Evolutionary conservation across 768 basidiomycete genomes (phyloP), one percentile per base, ranked within the genome.

Genomic region (Tricholoma matsutake): DNA sequence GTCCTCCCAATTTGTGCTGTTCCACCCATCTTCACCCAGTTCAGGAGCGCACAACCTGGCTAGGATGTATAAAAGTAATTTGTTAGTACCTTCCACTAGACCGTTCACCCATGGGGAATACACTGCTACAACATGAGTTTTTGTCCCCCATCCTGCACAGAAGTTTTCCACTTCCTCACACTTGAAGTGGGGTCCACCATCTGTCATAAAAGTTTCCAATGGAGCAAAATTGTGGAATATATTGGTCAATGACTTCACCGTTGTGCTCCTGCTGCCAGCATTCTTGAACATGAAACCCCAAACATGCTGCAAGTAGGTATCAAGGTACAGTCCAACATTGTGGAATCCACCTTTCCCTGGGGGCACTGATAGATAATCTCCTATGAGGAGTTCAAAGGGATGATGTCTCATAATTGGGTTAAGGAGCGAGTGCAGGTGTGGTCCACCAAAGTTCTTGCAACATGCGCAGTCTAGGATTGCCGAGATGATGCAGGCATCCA

Each of bases 21-120:
- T 43, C 31, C 60, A 39, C 29, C 64, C 73, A 72, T 52, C 59
- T 43, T 60, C 53, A 16, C 54, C 54, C 8, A 61, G 45, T 16
- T 61, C 41, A 2, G 78, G 77, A 3, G 69, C 68, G 41, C 77
- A 78, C 1, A 79, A 56, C 0, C 68, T 43, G 20, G 65, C 64
- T 1, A 79, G 61, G 0, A 63, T 11, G 8, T 66, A 55, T 0
- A 79, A 63, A 0, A 79, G 62, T 0, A 71, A 35, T 9, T 65
- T 66, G 59, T 80, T 79, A 0, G 69, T 64, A 6, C 70, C 70
- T 47, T 77, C 72, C 0, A 75, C 67, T 0, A 76, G 63, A 0
- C 78, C 73, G 54, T 78, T 79, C 76, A 79, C 56, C 45, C 57
- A 58, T 10, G 57, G 57, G 16, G 47, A 43, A 18, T 58, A 58